Percentiles rank a stretch among this genome's conserved stretches.
Evolutionary conservation across 2,329 filamentous ascomycete genomes (phyloP).

Genomic region (Ophiostoma sp.): DNA sequence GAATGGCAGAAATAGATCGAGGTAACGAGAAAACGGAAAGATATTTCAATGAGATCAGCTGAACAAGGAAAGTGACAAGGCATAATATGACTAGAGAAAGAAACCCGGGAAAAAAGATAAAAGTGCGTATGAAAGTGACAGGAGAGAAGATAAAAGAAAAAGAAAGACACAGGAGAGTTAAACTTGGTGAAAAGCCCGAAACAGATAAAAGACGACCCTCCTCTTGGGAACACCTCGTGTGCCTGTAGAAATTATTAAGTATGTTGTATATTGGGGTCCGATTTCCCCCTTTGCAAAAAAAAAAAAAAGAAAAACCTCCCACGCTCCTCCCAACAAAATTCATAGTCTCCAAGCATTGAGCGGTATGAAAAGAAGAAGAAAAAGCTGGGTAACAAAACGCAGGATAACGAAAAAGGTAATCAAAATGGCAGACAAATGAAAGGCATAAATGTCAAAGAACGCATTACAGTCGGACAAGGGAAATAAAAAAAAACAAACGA

Average conservation of each 20-base stretch:
- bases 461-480: not conserved
- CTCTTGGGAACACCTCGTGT: not conserved
- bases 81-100: not conserved
- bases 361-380: not conserved
- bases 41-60: not conserved
- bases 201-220: not conserved
- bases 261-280: not conserved
- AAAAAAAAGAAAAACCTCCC: not conserved
- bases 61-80: not conserved
- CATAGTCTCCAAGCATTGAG: not conserved
- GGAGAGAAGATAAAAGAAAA: not conserved
- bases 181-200: not conserved
- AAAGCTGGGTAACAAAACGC: not conserved
- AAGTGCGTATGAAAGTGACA: not conserved
- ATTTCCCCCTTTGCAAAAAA: not conserved
- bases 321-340: not conserved
- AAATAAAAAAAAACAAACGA: not conserved
- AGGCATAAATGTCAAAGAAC: not conserved
- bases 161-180: not conserved
- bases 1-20: not conserved
- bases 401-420: not conserved
- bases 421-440: conserved; percentile 3
- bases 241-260: not conserved
- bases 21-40: not conserved
- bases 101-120: not conserved